These are phyloP conservation scores for Carex littledalei DNA, from an alignment of 176 grass and related monocot genomes.

Conservation along the genomic window DNA sequence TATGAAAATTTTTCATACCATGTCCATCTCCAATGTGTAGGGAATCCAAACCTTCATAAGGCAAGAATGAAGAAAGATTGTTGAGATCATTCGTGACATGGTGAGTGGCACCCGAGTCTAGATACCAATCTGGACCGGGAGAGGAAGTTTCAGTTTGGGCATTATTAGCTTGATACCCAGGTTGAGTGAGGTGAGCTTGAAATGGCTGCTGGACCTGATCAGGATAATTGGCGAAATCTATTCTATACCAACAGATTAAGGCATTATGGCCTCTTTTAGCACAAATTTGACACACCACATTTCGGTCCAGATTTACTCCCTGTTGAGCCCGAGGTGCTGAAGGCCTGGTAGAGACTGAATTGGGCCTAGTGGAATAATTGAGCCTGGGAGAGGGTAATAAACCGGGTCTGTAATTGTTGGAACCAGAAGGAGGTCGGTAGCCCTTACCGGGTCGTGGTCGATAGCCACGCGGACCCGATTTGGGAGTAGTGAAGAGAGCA, in stretches of 20 bases:
- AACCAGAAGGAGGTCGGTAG: no score
- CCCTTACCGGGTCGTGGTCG: no score
- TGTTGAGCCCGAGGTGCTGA: rapidly evolving
- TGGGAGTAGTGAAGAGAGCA: no score
- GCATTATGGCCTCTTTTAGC: neutral
- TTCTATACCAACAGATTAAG: neutral
- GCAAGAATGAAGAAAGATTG: neutral
- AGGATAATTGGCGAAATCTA: no score
- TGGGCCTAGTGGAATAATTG: neutral
- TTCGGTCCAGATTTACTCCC: neutral
- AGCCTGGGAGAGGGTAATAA: no score
- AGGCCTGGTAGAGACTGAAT: neutral
- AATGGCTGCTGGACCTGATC: no score
- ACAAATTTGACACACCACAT: neutral
- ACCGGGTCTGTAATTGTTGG: no score
- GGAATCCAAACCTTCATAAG: neutral
- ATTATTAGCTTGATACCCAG: neutral
- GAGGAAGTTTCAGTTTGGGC: neutral
- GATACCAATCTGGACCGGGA: neutral
- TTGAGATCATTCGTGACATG: neutral
- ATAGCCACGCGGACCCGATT: no score
- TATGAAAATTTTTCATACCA: neutral
- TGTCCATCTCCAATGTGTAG: neutral
- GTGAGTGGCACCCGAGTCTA: neutral
- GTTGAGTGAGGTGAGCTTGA: no score